Percentiles rank a stretch among this genome's conserved stretches.
Evolutionary conservation across 495 filamentous ascomycete genomes (phyloP).

Genomic region (Choiromyces venosus): DNA sequence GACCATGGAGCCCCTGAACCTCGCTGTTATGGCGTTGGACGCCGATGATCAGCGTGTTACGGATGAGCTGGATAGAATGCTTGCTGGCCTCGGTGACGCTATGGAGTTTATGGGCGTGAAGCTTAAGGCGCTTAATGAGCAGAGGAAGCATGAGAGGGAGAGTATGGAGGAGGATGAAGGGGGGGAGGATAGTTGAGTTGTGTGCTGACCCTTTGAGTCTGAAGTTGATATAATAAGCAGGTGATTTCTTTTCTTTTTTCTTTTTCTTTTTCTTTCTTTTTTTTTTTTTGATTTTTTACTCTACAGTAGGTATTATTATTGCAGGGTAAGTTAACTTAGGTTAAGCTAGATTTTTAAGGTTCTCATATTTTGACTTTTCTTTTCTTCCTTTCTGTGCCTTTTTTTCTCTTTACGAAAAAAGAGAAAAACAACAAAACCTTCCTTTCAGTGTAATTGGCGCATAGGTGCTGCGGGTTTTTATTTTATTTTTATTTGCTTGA

Average conservation of each 20-base stretch:
- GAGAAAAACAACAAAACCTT: no score
- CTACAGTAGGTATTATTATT: background rate
- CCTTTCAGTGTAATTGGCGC: background rate
- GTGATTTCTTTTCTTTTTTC: background rate
- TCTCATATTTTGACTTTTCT: background rate
- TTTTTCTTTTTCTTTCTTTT: background rate
- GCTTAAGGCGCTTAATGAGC: constrained; percentile 32
- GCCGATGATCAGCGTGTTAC: constrained; percentile 50
- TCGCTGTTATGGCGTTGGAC: constrained; percentile 51
- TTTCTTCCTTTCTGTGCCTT: background rate
- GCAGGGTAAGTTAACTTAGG: no score
- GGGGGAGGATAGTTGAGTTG: constrained; percentile 9
- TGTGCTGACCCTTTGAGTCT: background rate
- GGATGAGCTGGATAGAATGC: constrained; percentile 53
- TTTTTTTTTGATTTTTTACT: background rate
- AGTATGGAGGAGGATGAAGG: constrained; percentile 23
- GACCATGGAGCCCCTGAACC: constrained; percentile 47
- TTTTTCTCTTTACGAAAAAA: background rate
- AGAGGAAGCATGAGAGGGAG: constrained; percentile 16
- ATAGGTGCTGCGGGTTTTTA: background rate
- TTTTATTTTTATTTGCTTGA: background rate
- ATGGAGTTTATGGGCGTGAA: constrained; percentile 42
- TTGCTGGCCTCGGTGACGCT: constrained; percentile 49
- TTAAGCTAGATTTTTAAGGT: background rate
- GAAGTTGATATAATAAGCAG: background rate